phyloP scores from a whole-genome alignment of 345 rosid genomes.

The Dovyalis caffra region DNA sequence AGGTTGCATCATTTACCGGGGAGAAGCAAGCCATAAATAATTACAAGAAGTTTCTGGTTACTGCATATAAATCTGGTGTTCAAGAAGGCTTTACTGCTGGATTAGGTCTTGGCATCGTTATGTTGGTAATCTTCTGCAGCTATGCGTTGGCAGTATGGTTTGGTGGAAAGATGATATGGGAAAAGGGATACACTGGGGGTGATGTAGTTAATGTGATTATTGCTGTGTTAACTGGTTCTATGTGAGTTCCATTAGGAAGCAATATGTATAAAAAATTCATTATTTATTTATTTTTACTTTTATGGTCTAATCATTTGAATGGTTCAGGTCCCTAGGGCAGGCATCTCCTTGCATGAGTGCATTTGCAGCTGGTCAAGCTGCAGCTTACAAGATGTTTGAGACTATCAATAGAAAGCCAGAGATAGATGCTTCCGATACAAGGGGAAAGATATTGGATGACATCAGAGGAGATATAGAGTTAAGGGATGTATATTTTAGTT shows the following conservation, averaged over 20 bases:
- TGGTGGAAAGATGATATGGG: slow-evolving; percentile 56
- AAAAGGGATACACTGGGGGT: slow-evolving; percentile 64
- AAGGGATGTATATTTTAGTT: slow-evolving; percentile 39
- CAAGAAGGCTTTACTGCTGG: slow-evolving; percentile 61
- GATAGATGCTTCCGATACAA: slow-evolving; percentile 43
- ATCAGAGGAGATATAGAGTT: slow-evolving; percentile 47
- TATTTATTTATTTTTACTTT: neutral
- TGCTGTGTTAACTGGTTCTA: slow-evolving; percentile 61
- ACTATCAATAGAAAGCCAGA: slow-evolving; percentile 42
- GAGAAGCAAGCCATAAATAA: slow-evolving; percentile 52
- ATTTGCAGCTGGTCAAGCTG: slow-evolving; percentile 30
- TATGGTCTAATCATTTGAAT: neutral
- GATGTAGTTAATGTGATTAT: slow-evolving; percentile 48
- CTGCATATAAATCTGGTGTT: slow-evolving; percentile 51
- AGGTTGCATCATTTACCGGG: slow-evolving; percentile 80
- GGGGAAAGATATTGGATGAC: slow-evolving; percentile 36
- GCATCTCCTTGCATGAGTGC: slow-evolving; percentile 23
- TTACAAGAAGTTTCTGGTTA: slow-evolving; percentile 48
- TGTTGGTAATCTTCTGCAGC: slow-evolving; percentile 37
- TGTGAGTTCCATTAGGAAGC: slow-evolving; percentile 39
- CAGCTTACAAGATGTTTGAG: slow-evolving; percentile 44
- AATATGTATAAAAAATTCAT: neutral
- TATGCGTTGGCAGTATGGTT: slow-evolving; percentile 64
- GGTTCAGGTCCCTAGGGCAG: slow-evolving; percentile 72
- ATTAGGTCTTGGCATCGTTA: slow-evolving; percentile 44